Base-by-base conservation (phyloP, 768 basidiomycete genomes). In the Vararia minispora region DNA sequence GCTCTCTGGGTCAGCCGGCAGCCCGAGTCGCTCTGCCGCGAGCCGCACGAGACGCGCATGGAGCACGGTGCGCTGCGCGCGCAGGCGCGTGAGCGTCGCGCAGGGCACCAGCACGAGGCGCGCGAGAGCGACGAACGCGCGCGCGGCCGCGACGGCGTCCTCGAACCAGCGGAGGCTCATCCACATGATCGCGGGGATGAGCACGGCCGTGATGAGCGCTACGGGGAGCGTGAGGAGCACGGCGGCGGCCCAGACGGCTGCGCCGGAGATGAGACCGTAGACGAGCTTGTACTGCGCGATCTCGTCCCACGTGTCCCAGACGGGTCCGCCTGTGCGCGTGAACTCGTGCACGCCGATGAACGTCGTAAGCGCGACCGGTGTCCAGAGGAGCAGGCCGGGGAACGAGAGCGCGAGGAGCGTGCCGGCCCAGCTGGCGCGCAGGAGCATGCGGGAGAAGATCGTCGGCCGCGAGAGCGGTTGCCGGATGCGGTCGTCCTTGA, bases 261-360 rank as follows among this genome's bases (percentile, higher is more conserved):
- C 42, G 1, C 85, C 86, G 0, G 85, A 79, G 7, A 77, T 50
- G 24, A 91, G 68, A 8, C 89, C 89, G 49, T 86, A 87, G 16
- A 80, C 73, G 37, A 90, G 76, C 55, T 89, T 90, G 58, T 86
- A 84, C 53, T 90, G 84, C 9, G 87, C 84, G 45, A 90, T 86
- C 55, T 90, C 87, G 50, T 90, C 88, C 71, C 76, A 88, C 0
- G 84, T 88, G 52, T 90, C 83, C 63, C 80, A 83, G 26, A 83
- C 69, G 1, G 85, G 85, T n/a, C n/a, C n/a, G 0, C 87, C 87
- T 0, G 71, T 79, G 59, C 76, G 79, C 59, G 82, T 85, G 66
- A 84, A 84, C 46, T 77, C 76, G 49, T 69, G 71, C 16, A 82
- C 81, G 2, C 72, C 79, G 49, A 73, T 69, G 47, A 76, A 72